Conservation (phyloP, 805 yeast genomes). For the Starmerella riodocensis region DNA sequence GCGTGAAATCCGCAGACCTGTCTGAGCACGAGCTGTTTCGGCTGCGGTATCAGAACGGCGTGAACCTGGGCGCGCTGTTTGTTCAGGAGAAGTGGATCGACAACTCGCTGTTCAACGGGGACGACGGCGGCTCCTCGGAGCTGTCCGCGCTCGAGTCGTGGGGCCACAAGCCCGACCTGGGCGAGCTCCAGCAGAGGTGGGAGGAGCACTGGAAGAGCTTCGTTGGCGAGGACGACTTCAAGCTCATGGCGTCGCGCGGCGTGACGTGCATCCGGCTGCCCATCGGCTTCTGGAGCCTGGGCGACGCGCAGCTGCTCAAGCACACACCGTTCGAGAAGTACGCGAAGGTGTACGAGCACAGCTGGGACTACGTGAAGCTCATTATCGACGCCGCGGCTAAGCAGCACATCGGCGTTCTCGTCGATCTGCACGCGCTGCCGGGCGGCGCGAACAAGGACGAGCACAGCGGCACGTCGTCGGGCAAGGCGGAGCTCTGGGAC, state of each 20-base stretch:
- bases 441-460: slow-evolving; percentile 82
- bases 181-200: slow-evolving; percentile 37
- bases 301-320: slow-evolving; percentile 37
- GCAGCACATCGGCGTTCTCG: slow-evolving; percentile 55
- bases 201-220: slow-evolving; percentile 57
- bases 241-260: slow-evolving; percentile 50
- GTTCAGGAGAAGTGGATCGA: slow-evolving; percentile 71
- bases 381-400: slow-evolving; percentile 47
- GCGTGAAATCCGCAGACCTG: slow-evolving; percentile 27
- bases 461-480: slow-evolving; percentile 62
- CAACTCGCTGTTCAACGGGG: slow-evolving; percentile 44
- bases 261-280: slow-evolving; percentile 80
- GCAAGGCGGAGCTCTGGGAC: slow-evolving; percentile 54
- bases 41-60: slow-evolving; percentile 52
- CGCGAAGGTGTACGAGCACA: slow-evolving; percentile 46
- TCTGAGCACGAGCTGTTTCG: slow-evolving; percentile 25
- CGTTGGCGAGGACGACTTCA: slow-evolving; percentile 62
- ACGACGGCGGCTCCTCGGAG: slow-evolving; percentile 42
- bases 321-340: slow-evolving; percentile 51
- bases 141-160: slow-evolving; percentile 52
- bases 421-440: slow-evolving; percentile 83
- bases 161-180: slow-evolving; percentile 36
- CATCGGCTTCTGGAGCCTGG: slow-evolving; percentile 82
- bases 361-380: slow-evolving; percentile 54
- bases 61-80: slow-evolving; percentile 71